A percentile compares a stretch with the other conserved stretches of the same genome.
phyloP scores from a whole-genome alignment of 768 basidiomycete species.

The Xanthoconium stramineum region DNA sequence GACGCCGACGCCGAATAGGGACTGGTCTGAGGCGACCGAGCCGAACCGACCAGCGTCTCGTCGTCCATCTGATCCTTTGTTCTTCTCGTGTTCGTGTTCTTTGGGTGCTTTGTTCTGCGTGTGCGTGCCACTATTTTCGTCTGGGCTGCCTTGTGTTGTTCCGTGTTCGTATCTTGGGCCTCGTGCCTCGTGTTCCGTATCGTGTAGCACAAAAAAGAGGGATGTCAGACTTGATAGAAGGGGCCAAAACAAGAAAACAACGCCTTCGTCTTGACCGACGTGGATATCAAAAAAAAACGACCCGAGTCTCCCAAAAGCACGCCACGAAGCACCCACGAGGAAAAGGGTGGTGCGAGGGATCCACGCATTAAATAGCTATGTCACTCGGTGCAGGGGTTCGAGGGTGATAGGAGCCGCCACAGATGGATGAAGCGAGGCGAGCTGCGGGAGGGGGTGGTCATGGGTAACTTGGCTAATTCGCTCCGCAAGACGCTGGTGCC shows the following conservation, averaged over 20 bases:
- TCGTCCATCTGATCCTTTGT: conserved; percentile 20
- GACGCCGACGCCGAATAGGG: conserved; percentile 18
- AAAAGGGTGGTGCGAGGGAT: background rate
- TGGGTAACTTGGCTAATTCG: background rate
- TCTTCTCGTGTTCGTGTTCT: background rate
- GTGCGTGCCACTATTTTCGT: background rate
- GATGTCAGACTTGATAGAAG: background rate
- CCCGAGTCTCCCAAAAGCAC: background rate
- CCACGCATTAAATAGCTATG: conserved; percentile 12
- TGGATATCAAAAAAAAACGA: too few species aligned
- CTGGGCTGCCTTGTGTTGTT: background rate
- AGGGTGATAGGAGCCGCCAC: background rate
- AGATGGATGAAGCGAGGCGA: conserved; percentile 15
- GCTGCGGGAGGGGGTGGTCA: conserved; percentile 9
- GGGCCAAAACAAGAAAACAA: background rate
- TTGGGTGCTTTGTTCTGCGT: too few species aligned
- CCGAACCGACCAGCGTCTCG: conserved; percentile 22
- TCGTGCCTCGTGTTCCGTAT: background rate
- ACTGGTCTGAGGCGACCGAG: conserved; percentile 19
- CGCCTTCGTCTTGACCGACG: background rate
- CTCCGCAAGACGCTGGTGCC: background rate
- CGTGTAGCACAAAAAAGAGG: background rate
- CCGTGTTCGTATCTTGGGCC: background rate
- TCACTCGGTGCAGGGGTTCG: conserved; percentile 10
- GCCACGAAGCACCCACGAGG: conserved; percentile 15